A percentile compares a stretch with the other conserved stretches of the same genome.
Evolutionary conservation across 2,329 filamentous ascomycete genomes (phyloP).

Genomic region (Elsinoe perseae): DNA sequence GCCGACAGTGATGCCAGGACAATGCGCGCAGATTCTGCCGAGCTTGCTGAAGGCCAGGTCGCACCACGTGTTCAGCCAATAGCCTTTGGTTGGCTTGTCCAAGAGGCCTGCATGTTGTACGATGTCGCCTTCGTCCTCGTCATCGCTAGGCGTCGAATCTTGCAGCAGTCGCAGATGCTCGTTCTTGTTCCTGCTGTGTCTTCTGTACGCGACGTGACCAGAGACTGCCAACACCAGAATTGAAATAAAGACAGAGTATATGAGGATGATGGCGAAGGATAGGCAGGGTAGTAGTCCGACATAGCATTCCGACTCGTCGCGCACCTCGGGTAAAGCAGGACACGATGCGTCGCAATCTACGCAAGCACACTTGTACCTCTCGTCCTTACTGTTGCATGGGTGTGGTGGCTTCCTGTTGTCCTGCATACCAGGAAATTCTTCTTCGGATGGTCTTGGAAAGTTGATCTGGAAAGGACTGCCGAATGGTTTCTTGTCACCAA

Average conservation of each 20-base stretch:
- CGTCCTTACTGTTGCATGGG: slow-evolving; percentile 82
- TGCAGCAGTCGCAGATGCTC: slow-evolving; percentile 82
- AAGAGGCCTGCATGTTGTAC: slow-evolving; percentile 68
- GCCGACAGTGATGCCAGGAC: slow-evolving; percentile 74
- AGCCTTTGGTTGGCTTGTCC: slow-evolving; percentile 70
- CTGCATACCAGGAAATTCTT: slow-evolving; percentile 61
- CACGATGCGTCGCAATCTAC: slow-evolving; percentile 87
- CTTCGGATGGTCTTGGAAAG: slow-evolving; percentile 57
- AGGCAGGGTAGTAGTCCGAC: slow-evolving; percentile 87
- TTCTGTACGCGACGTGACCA: slow-evolving; percentile 68
- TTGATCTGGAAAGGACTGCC: slow-evolving; percentile 99
- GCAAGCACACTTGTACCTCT: slow-evolving; percentile 81
- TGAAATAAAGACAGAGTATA: slow-evolving; percentile 69
- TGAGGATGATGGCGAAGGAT: slow-evolving; percentile 82
- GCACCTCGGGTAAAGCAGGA: slow-evolving; percentile 69
- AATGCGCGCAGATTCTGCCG: slow-evolving; percentile 71
- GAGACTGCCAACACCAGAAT: slow-evolving; percentile 58
- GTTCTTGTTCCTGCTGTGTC: slow-evolving; percentile 64
- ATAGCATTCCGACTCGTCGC: slow-evolving; percentile 61
- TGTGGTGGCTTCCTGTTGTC: slow-evolving; percentile 66
- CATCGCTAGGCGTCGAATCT: slow-evolving; percentile 74
- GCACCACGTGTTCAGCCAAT: slow-evolving; percentile 74
- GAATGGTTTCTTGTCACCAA: slow-evolving; percentile 82
- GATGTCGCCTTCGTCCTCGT: slow-evolving; percentile 86
- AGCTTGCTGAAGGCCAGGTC: slow-evolving; percentile 73